A percentile compares a stretch with the other conserved stretches of the same genome.
These are phyloP conservation scores for Pseudogymnoascus sp. DNA, from an alignment of 2,329 filamentous ascomycete species.

Conservation along the genomic window DNA sequence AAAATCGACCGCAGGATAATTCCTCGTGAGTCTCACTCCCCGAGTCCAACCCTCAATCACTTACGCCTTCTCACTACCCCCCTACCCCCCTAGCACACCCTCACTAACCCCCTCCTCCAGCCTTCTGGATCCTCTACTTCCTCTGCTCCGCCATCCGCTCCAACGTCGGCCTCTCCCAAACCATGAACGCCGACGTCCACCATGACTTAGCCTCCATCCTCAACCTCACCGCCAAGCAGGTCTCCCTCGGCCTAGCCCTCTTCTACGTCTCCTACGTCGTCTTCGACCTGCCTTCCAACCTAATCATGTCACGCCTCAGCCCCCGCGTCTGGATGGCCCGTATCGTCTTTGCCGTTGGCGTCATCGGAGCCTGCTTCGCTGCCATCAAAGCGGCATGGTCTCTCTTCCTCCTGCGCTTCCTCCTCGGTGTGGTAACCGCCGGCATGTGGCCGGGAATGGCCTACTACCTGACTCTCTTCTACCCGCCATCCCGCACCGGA, in stretches of 20 bases:
- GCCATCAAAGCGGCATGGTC: constrained; percentile 78
- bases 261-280: constrained; percentile 92
- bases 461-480: constrained; percentile 86
- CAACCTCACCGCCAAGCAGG: constrained; percentile 61
- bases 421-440: constrained; percentile 79
- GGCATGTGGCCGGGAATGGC: constrained; percentile 96
- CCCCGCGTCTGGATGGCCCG: constrained; percentile 87
- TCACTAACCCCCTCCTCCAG: constrained; percentile 30
- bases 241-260: constrained; percentile 74
- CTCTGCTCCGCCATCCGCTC: constrained; percentile 85
- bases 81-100: neutral
- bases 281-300: constrained; percentile 81
- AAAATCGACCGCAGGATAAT: constrained; percentile 52
- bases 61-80: constrained; percentile 9
- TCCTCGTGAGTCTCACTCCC: constrained; percentile 30
- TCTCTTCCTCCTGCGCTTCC: constrained; percentile 57
- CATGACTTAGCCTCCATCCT: constrained; percentile 72
- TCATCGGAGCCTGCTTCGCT: constrained; percentile 77
- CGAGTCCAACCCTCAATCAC: neutral
- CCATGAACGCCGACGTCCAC: constrained; percentile 66
- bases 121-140: constrained; percentile 88
- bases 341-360: constrained; percentile 78
- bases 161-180: constrained; percentile 89
- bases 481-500: constrained; percentile 75
- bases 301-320: constrained; percentile 78